These are phyloP conservation scores for Torulaspora maleeae DNA, from an alignment of 805 yeast species.

Conservation along the genomic window DNA sequence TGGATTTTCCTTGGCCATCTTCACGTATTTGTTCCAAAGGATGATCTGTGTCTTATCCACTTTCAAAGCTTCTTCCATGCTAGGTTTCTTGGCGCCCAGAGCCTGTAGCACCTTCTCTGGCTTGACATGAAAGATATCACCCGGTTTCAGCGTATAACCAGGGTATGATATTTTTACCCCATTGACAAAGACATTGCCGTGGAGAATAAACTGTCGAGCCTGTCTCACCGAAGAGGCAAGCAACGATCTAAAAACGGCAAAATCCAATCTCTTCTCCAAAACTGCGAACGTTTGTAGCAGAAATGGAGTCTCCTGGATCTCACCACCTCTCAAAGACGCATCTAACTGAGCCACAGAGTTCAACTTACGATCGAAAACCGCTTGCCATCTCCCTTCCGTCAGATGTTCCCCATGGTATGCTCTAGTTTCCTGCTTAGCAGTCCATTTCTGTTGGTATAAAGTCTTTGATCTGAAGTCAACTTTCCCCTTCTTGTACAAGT, in stretches of 20 bases:
- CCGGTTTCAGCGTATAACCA: slow-evolving; percentile 68
- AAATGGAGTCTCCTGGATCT: slow-evolving; percentile 65
- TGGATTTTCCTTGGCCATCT: slow-evolving; percentile 48
- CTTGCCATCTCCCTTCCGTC: slow-evolving; percentile 77
- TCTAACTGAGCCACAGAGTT: slow-evolving; percentile 87
- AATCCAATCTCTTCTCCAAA: slow-evolving; percentile 82
- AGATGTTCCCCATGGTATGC: slow-evolving; percentile 93
- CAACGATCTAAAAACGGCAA: slow-evolving; percentile 86
- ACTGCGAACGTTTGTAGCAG: slow-evolving; percentile 84
- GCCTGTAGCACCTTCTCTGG: slow-evolving; percentile 85
- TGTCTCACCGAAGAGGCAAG: slow-evolving; percentile 92
- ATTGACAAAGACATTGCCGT: slow-evolving; percentile 80
- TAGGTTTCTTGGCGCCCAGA: slow-evolving; percentile 80
- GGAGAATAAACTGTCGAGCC: slow-evolving; percentile 80
- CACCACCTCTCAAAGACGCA: slow-evolving; percentile 61
- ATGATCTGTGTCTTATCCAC: slow-evolving; percentile 68
- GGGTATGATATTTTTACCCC: slow-evolving; percentile 78
- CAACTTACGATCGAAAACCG: slow-evolving; percentile 60
- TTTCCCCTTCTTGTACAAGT: slow-evolving; percentile 68
- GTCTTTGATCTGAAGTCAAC: slow-evolving; percentile 54
- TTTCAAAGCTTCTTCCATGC: slow-evolving; percentile 58
- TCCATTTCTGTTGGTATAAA: slow-evolving; percentile 89
- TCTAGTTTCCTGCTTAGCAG: slow-evolving; percentile 85
- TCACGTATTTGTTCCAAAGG: slow-evolving; percentile 71
- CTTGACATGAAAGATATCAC: slow-evolving; percentile 79